Conservation (phyloP, 108 stramenopile species). For the Pelagomonas calceolata region DNA sequence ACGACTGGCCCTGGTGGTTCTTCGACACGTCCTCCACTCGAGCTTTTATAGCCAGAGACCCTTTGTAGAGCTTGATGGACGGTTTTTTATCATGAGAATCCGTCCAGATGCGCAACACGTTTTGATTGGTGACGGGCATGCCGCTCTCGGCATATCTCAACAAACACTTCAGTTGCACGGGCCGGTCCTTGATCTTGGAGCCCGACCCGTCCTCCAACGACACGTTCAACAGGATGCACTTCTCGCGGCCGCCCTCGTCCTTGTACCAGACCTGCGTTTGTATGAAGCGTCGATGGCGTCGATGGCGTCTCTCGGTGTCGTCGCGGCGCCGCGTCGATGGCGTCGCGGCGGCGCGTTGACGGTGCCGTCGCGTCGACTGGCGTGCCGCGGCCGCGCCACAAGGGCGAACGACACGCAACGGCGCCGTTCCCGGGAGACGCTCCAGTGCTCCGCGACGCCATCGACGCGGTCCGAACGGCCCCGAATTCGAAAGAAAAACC, state of each 20-base stretch:
- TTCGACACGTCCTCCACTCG: slow-evolving; percentile 78
- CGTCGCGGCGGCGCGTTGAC: no score
- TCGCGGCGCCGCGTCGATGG: no score
- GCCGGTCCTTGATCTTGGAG: slow-evolving; percentile 21
- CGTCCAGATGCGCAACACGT: slow-evolving; percentile 49
- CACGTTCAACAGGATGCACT: slow-evolving; percentile 57
- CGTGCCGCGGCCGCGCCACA: no score
- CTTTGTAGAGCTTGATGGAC: slow-evolving; percentile 25
- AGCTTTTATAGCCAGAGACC: slow-evolving; percentile 30
- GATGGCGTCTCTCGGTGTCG: no score
- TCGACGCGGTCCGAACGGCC: no score
- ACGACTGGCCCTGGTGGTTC: slow-evolving; percentile 72
- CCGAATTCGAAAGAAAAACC: no score
- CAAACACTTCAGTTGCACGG: slow-evolving; percentile 33
- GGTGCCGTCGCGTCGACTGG: no score
- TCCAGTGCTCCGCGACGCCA: no score
- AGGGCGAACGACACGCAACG: no score
- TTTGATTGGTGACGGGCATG: slow-evolving; percentile 53
- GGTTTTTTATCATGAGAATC: slow-evolving; percentile 20
- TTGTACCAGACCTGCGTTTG: slow-evolving; percentile 87
- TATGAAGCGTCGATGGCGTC: no score
- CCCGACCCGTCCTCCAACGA: slow-evolving; percentile 42
- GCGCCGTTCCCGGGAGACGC: no score
- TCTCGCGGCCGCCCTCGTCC: slow-evolving; percentile 79
- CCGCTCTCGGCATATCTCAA: slow-evolving; percentile 35